Evolutionary conservation across 106 monocot genomes (phyloP), one percentile per base, ranked within the genome.

Genomic region (Acorus gramineus): DNA sequence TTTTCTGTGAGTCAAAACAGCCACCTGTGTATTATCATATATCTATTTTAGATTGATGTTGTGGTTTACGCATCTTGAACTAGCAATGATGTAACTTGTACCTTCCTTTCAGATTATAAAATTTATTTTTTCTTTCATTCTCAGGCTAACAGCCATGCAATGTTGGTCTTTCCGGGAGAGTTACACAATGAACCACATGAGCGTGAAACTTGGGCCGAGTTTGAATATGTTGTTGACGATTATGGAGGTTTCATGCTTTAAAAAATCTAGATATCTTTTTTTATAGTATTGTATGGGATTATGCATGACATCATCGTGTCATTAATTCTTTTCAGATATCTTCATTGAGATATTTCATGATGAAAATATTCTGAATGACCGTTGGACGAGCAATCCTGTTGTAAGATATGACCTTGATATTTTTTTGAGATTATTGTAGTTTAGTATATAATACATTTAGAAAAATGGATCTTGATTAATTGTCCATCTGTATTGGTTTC

Each of bases 331-430:
- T 77, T 55, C 88, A 91, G 91, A 86, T 70, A 74, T 86, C 50
- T 84, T 84, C 67, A 81, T 91, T 73, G 86, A 91, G 66, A 57
- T 91, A 63, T 77, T 79, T 66, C 84, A 91, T 66, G 74, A 74
- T 60, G 74, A 80, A 57, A 81, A 76, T 68, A 78, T 91, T 54
- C 76, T 86, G 74, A 76, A 77, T 71, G 86, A 91, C 72, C 71
- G 14, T 66, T 50, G 6, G 50, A 73, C 80, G 72, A 81, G 79
- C 63, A 86, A 76, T 58, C 81, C 77, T 62, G 91, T 84, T 83
- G 91, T 91, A 63, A 76, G 83, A 58, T 49, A 52, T 28, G 28
- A 28, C 28, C 28, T 46, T 59, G 46, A 11, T 53, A 52, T 11
- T 4, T 47, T 46, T 28, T 52, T 66, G 55, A 64, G 11, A 66